These are phyloP conservation scores for Trichophaea hybrida DNA, from an alignment of 2,329 filamentous ascomycete genomes.

Conservation along the genomic window DNA sequence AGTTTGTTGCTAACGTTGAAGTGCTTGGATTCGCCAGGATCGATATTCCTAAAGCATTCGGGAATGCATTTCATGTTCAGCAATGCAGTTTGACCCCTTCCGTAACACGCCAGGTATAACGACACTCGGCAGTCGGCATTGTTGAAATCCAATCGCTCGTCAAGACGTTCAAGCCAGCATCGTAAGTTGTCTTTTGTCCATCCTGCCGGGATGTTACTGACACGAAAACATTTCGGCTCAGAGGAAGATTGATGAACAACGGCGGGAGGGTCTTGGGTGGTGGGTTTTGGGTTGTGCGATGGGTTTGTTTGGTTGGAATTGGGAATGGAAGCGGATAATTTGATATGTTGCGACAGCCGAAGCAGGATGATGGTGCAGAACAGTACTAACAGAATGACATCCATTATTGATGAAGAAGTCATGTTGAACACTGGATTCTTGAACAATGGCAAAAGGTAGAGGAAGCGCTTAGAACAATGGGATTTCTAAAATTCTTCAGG, in stretches of 20 bases:
- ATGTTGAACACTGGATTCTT: neutral
- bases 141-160: neutral
- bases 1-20: neutral
- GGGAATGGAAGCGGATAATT: neutral
- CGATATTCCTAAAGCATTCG: neutral
- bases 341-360: neutral
- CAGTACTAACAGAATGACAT: neutral
- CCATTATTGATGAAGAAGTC: neutral
- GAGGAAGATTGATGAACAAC: neutral
- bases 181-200: neutral
- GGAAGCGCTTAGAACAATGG: too few species aligned
- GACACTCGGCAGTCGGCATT: neutral
- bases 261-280: neutral
- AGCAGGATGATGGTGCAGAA: neutral
- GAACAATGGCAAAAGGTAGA: too few species aligned
- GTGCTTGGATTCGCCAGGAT: neutral
- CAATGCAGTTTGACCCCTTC: neutral
- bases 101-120: neutral
- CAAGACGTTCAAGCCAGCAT: neutral
- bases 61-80: neutral
- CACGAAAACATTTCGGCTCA: neutral
- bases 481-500: too few species aligned
- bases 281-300: neutral
- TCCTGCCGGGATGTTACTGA: neutral
- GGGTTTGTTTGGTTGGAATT: neutral